Conservation (phyloP, 148 eudicot species). For the Camellia lanceoleosa region DNA sequence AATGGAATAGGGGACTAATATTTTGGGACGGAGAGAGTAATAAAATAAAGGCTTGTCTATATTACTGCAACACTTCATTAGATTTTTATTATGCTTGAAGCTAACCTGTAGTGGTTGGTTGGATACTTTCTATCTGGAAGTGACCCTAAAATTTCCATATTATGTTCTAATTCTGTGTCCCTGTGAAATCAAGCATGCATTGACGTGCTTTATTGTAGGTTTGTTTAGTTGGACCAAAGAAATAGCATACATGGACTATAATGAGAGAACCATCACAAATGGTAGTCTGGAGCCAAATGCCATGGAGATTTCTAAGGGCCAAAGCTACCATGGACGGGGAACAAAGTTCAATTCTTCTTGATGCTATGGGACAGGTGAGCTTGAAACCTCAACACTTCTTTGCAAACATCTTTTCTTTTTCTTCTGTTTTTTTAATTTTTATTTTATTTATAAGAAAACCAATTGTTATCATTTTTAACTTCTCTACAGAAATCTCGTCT, state of each 20-base stretch:
- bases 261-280: conserved; percentile 83
- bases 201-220: conserved; percentile 41
- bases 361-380: conserved; percentile 94
- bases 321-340: conserved; percentile 69
- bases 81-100: no score
- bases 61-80: no score
- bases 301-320: conserved; percentile 71
- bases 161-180: not conserved
- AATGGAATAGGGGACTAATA: no score
- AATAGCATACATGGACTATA: conserved; percentile 76
- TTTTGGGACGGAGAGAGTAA: no score
- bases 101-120: no score
- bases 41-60: no score
- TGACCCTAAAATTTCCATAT: not conserved
- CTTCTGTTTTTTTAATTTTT: not conserved
- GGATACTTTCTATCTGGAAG: not conserved
- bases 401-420: no score
- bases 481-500: not conserved
- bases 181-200: not conserved
- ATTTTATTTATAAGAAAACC: not conserved
- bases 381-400: not conserved
- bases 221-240: conserved; percentile 90
- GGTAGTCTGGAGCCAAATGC: conserved; percentile 86
- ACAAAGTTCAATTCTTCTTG: conserved; percentile 62
- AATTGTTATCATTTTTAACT: no score